These are phyloP conservation scores for Fagus sylvatica DNA, from an alignment of 306 rosid species.

Conservation along the genomic window DNA sequence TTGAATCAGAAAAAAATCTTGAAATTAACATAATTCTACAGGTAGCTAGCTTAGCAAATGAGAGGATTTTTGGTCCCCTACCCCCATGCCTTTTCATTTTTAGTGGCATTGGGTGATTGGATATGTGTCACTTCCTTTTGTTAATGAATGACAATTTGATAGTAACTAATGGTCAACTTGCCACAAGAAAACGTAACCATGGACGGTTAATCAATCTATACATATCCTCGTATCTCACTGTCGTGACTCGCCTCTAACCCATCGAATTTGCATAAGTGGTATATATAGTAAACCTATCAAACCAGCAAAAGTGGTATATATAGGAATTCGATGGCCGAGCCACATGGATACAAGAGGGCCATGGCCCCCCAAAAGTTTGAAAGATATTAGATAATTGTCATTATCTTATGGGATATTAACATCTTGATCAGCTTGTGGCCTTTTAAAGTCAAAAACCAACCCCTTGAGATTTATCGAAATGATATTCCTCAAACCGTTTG, in stretches of 20 bases:
- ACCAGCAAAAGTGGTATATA: slow-evolving; percentile 15
- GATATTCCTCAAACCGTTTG: no score
- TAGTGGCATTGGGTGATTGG: slow-evolving; percentile 33
- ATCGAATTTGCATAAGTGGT: not conserved
- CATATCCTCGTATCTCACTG: slow-evolving; percentile 29
- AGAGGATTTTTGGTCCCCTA: not conserved
- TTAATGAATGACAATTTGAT: slow-evolving; percentile 38
- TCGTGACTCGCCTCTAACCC: slow-evolving; percentile 34
- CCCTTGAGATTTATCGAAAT: no score
- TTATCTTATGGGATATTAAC: no score
- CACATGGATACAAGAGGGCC: no score
- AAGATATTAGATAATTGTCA: no score
- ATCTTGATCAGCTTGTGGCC: no score
- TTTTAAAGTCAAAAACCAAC: no score
- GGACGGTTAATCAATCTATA: slow-evolving; percentile 34
- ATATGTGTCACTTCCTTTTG: slow-evolving; percentile 3
- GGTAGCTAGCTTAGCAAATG: not conserved
- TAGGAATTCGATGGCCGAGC: no score
- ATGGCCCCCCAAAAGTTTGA: no score
- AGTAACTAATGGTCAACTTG: slow-evolving; percentile 39
- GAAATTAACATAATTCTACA: not conserved
- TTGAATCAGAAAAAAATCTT: not conserved
- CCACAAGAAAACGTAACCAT: slow-evolving; percentile 47
- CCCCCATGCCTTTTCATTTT: slow-evolving; percentile 10
- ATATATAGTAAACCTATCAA: not conserved